Base-by-base conservation (phyloP, 1,284 basidiomycete genomes). In the Microbotryomycetes sp. region DNA sequence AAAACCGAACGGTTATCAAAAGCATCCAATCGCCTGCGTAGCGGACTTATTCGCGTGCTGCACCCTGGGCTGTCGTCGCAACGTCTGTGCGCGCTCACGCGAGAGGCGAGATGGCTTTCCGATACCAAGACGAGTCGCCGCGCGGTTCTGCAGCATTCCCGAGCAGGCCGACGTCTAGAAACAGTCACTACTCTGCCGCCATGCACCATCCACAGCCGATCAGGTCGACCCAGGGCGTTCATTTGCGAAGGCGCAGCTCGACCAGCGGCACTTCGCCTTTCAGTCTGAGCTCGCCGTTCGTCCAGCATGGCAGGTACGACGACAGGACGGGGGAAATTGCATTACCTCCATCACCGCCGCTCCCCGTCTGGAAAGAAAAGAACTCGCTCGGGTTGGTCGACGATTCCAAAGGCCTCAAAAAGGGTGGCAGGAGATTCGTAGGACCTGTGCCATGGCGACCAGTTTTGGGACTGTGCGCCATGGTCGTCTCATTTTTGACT, bases 301-400 rank as follows among this genome's bases (percentile, higher is more conserved):
- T 57, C 47, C 50, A 54, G 18, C 58, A 50, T 15, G 15, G 30
- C 5, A 45, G 26, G n/a, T 68, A 68, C 60, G 54, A 68, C 35
- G 64, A 61, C 2, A 26, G 18, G 3, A 66, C 64, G 4, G 66
- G 66, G 51, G 61, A 66, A 27, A 66, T 68, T 45, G 45, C 57
- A 5, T 52, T 66, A 3, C 67, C 67, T 3, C 55, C 64, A 1
- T 62, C 62, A 23, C 64, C 67, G 11, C 64, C 67, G 0, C 41
- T 68, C 23, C 50, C 41, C 23, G 48, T 54, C 2, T 68, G 67
- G 67, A 59, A 62, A 35, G 60, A 64, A 53, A 54, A 57, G 54
- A 52, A 60, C 21, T 49, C 31, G 15, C 54, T 65, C 5, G 57
- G 63, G 5, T 18, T 60, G n/a, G 53, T 53, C 49, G 52, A 56